Evolutionary conservation across 495 filamentous ascomycete genomes (phyloP), one percentile per base, ranked within the genome.

Genomic region (Penicillium pulvis): DNA sequence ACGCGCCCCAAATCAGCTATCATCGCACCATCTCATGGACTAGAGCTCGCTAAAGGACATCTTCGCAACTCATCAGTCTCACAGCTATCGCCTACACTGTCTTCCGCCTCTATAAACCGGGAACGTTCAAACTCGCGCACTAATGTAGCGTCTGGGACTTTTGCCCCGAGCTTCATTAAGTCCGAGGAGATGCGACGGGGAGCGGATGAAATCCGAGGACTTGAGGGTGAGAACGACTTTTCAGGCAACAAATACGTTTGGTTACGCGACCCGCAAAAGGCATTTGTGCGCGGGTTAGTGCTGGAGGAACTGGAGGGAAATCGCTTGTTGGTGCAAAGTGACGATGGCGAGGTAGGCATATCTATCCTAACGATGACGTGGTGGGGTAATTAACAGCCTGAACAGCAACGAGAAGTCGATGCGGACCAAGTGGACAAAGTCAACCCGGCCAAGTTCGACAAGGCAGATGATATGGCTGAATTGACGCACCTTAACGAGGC

Each of bases 361-460:
- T 30, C 19, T 31, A 20, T 7, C 8, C 42, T 11, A 2, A 2
- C 5, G 24, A 28, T 26, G 42, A 12, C 17, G 9, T 20, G 14
- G 24, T 55, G 59, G 53, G 16, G 42, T 8, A 55, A 64, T 64
- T 66, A 31, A 64, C 51, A 49, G 17, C 12, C 51, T 31, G 30
- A 28, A 57, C 62, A 96, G 89, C 92, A 96, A 85, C 90, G 91
- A 46, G 89, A 91, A 68, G 87, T 94, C 33, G 85, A 93, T 61
- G 73, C 82, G 20, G 91, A 97, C 60, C 87, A 83, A 56, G 92
- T 96, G 49, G 95, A 99, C 80, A 97, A 96, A 73, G 95, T 98
- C 76, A 99, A 99, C 73, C 95, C 95, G 24, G 95, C 91, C 54
- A 99, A 99, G 68, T 99, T 99, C 70, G 95, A 99, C 80, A 97